These are phyloP conservation scores for Ustilago lituana DNA, from an alignment of 1,284 basidiomycete species.

Conservation along the genomic window DNA sequence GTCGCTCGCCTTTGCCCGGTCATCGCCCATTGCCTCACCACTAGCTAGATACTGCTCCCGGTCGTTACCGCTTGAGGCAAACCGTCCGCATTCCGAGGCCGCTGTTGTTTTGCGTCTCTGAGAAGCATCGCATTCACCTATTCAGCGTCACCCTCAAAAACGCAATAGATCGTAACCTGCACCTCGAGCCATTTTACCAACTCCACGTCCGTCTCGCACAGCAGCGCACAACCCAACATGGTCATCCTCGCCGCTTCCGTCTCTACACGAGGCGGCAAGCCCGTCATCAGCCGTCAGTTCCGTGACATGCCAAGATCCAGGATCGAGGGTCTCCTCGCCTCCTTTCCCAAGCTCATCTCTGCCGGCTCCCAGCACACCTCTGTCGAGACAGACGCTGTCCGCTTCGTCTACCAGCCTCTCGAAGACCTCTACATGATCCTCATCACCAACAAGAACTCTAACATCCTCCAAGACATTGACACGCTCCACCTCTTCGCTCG, in stretches of 20 bases:
- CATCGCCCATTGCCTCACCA: neutral
- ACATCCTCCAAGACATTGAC: constrained; percentile 97
- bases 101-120: too few species aligned
- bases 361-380: constrained; percentile 96
- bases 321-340: constrained; percentile 92
- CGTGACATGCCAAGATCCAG: constrained; percentile 89
- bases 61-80: too few species aligned
- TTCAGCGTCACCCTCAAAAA: too few species aligned
- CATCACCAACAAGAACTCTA: constrained; percentile 97
- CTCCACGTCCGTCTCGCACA: neutral
- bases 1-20: too few species aligned
- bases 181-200: too few species aligned
- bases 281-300: constrained; percentile 95
- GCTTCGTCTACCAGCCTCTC: constrained; percentile 97
- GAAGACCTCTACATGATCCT: constrained; percentile 98
- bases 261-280: constrained; percentile 91
- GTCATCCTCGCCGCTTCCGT: constrained; percentile 92
- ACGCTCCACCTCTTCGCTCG: constrained; percentile 93
- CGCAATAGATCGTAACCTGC: too few species aligned
- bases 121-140: too few species aligned
- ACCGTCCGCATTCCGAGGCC: too few species aligned
- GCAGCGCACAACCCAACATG: constrained; percentile 61
- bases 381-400: constrained; percentile 70
- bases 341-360: constrained; percentile 98
- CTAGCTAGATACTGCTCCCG: too few species aligned